Percentiles rank a stretch among this genome's conserved stretches.
phyloP scores from a whole-genome alignment of 495 filamentous ascomycete species.

The Aspergillus cristatus region DNA sequence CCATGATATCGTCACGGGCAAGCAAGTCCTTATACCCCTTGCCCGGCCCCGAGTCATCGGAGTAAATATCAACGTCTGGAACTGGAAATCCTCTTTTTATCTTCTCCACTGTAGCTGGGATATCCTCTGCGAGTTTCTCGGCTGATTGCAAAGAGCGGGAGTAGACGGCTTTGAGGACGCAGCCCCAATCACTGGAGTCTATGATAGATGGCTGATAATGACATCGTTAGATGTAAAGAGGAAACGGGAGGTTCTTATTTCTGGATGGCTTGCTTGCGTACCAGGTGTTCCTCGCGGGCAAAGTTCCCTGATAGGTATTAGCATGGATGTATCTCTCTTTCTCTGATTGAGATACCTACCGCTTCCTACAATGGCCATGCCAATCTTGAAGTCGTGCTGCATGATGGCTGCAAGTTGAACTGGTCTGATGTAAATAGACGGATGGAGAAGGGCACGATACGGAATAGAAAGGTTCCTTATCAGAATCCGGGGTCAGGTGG shows the following conservation, averaged over 20 bases:
- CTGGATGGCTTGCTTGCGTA: conserved; percentile 8
- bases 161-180: conserved; percentile 55
- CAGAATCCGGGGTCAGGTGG: too few species aligned
- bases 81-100: too few species aligned
- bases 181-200: conserved; percentile 30
- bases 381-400: too few species aligned
- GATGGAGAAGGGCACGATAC: too few species aligned
- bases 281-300: conserved; percentile 35
- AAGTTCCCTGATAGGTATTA: conserved; percentile 39
- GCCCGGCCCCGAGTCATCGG: conserved; percentile 50
- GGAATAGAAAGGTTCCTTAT: too few species aligned
- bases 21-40: conserved; percentile 51
- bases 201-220: conserved; percentile 41
- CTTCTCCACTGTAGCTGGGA: conserved; percentile 2
- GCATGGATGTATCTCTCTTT: conserved; percentile 18
- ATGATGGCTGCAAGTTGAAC: too few species aligned
- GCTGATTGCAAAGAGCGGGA: conserved; percentile 50
- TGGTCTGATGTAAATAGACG: too few species aligned
- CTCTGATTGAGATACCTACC: conserved; percentile 27
- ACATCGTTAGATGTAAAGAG: conserved; percentile 3
- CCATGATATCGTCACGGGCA: conserved; percentile 52
- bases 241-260: not conserved
- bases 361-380: conserved; percentile 60
- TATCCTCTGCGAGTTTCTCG: conserved; percentile 26
- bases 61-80: conserved; percentile 45